Conservation (phyloP, 1,284 basidiomycete species). For the Rhodotorula sp. region DNA sequence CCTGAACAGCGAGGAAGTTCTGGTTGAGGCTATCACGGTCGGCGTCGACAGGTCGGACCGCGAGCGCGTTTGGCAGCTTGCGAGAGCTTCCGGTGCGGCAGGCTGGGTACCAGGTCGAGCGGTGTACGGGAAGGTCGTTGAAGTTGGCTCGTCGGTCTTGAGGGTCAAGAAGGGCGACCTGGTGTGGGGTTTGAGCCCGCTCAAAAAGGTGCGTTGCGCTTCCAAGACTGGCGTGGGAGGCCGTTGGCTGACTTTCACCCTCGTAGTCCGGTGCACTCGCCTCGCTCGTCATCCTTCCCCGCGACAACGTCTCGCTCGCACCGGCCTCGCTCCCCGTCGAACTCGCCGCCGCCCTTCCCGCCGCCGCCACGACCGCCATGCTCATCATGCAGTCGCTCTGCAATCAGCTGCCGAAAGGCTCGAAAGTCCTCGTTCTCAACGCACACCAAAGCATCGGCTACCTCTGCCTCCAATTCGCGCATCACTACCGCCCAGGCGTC, state of each 20-base stretch:
- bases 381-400: slow-evolving; percentile 51
- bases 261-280: slow-evolving; percentile 50
- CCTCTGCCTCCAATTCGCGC: slow-evolving; percentile 50
- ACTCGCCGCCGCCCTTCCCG: slow-evolving; percentile 51
- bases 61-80: slow-evolving; percentile 43
- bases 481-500: slow-evolving; percentile 41
- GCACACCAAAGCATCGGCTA: slow-evolving; percentile 52
- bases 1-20: slow-evolving; percentile 48
- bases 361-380: slow-evolving; percentile 50
- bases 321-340: slow-evolving; percentile 49
- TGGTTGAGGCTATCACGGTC: slow-evolving; percentile 51
- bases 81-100: slow-evolving; percentile 38
- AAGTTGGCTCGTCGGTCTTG: slow-evolving; percentile 44
- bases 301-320: slow-evolving; percentile 49
- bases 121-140: slow-evolving; percentile 51
- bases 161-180: slow-evolving; percentile 50
- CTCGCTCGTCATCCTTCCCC: slow-evolving; percentile 48
- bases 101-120: slow-evolving; percentile 52
- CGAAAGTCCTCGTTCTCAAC: slow-evolving; percentile 51
- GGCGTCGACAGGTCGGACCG: slow-evolving; percentile 50
- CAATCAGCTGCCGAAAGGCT: slow-evolving; percentile 47
- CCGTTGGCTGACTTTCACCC: background rate
- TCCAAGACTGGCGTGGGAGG: background rate
- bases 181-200: slow-evolving; percentile 51
- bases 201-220: slow-evolving; percentile 43